Evolutionary conservation across 345 rosid species (phyloP).

Genomic region (Pseudoturritis turrita): DNA sequence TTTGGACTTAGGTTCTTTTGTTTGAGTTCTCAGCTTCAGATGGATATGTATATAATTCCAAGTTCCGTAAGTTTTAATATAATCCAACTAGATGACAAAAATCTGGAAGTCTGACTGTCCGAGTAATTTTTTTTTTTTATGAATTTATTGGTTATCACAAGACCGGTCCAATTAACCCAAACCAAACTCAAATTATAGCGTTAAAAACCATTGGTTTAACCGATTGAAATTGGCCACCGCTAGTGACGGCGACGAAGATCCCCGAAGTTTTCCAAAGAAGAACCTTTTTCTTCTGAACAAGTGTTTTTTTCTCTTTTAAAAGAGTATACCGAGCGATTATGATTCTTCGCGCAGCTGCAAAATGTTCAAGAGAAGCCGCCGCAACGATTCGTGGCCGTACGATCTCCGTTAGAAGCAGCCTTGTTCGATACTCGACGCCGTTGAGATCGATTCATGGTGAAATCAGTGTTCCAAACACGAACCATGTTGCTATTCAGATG

Average conservation of each 20-base stretch:
- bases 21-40: no score
- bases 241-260: slow-evolving; percentile 12
- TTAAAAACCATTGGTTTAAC: not conserved
- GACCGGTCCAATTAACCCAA: not conserved
- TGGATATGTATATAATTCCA: no score
- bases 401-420: not conserved
- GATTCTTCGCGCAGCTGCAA: slow-evolving; percentile 44
- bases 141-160: not conserved
- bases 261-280: not conserved
- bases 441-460: slow-evolving; percentile 48
- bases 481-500: slow-evolving; percentile 84
- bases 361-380: slow-evolving; percentile 31
- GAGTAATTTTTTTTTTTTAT: no score
- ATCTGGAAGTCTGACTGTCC: no score
- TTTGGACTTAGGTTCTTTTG: no score
- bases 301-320: no score
- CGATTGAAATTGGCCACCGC: not conserved
- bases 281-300: not conserved
- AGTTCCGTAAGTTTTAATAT: no score
- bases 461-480: slow-evolving; percentile 38
- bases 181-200: not conserved
- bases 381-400: slow-evolving; percentile 19
- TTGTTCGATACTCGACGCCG: slow-evolving; percentile 12
- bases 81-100: no score
- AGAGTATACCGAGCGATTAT: no score